Base-by-base conservation (phyloP, 1,139 yeast genomes). In the Kodamaea fungicola region DNA sequence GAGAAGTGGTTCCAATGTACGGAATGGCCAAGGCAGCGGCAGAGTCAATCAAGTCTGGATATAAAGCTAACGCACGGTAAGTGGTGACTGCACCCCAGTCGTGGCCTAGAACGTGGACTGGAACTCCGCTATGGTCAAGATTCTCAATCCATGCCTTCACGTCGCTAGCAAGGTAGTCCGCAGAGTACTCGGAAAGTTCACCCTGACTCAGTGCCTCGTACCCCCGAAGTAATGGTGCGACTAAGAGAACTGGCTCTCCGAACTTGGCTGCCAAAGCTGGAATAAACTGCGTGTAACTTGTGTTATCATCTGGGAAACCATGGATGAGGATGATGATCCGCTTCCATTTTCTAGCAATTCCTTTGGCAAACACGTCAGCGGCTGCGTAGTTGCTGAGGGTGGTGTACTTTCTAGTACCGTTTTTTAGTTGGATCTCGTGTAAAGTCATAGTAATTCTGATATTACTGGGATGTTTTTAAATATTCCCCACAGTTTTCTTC, bases 21-120 rank as follows among this genome's bases (percentile, higher is more conserved):
- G 76, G 76, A 40, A 70, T 69, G 5, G 74, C 72, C 50, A 70
- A 47, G 8, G 67, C 56, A 9, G 56, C 65, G 43, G 61, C 53
- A n/a, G 69, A 62, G 2, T 66, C 51, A 19, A 70, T 46, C 37
- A 58, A 42, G 7, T 66, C 65, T 0, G 75, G 75, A 39, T 57
- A 67, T 39, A 59, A 36, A 28, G 55, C 51, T 2, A 73, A 68
- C 2, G 67, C 51, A 43, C 65, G 64, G 49, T 58, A 68, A 8
- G 66, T 48, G 24, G 60, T 52, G 21, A 67, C 50, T 2, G 76
- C 74, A 22, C 76, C 76, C 76, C 76, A 70, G 48, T 70, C 76
- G 44, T 70, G 76, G 7, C 74, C 74, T 13, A 70, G 52, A 27
- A 70, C 43, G 44, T 69, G 72, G 5, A 69, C 64, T 2, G 70